These are phyloP conservation scores for Eremothecium gossypii DNA, from an alignment of 1,139 yeast species.

Conservation along the genomic window DNA sequence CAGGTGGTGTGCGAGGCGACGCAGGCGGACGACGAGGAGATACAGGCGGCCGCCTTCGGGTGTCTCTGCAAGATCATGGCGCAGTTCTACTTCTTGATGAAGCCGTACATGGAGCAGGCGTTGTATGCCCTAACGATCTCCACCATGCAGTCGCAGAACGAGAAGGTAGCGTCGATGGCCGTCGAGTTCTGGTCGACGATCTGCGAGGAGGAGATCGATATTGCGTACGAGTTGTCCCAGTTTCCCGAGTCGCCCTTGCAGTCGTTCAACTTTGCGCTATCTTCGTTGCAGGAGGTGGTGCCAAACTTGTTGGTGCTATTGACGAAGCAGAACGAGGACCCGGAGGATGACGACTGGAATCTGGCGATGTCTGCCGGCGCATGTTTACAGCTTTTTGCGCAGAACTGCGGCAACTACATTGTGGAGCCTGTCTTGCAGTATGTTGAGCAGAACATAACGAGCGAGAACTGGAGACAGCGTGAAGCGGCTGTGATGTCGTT, in stretches of 20 bases:
- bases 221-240: slow-evolving; percentile 59
- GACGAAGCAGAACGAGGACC: slow-evolving; percentile 84
- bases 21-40: slow-evolving; percentile 69
- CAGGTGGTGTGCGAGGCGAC: slow-evolving; percentile 98
- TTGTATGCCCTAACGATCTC: slow-evolving; percentile 79
- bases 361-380: slow-evolving; percentile 99
- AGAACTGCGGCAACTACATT: slow-evolving; percentile 75
- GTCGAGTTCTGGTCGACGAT: slow-evolving; percentile 98
- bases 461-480: slow-evolving; percentile 70
- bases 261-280: slow-evolving; percentile 66
- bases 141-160: slow-evolving; percentile 73
- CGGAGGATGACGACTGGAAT: slow-evolving; percentile 91
- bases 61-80: slow-evolving; percentile 91
- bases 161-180: slow-evolving; percentile 94
- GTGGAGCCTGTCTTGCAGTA: slow-evolving; percentile 77
- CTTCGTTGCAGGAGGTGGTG: slow-evolving; percentile 74
- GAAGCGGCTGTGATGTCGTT: slow-evolving; percentile 99
- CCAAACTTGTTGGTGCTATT: slow-evolving; percentile 76
- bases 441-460: slow-evolving; percentile 63
- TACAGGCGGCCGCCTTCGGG: slow-evolving; percentile 93
- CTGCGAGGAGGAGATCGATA: slow-evolving; percentile 90
- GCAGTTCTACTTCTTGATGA: slow-evolving; percentile 80
- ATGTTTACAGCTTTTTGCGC: slow-evolving; percentile 88
- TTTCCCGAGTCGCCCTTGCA: slow-evolving; percentile 37
- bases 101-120: slow-evolving; percentile 95